Evolutionary conservation across 2,329 filamentous ascomycete genomes (phyloP).

Genomic region (Fusarium tjaetaba): DNA sequence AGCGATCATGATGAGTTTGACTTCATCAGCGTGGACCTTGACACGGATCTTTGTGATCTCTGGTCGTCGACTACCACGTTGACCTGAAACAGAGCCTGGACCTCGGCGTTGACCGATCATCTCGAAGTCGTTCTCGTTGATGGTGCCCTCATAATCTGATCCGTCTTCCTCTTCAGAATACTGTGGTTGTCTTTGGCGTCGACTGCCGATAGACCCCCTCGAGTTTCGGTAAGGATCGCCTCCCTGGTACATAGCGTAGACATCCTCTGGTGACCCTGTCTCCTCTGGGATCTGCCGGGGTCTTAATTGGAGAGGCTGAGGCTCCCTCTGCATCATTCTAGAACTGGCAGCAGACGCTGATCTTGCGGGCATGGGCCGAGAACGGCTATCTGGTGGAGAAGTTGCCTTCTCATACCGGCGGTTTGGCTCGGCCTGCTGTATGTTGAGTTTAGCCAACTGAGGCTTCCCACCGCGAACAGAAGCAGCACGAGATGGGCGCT

Average conservation of each 20-base stretch:
- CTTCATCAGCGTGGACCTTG: slow-evolving; percentile 92
- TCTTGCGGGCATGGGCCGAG: slow-evolving; percentile 49
- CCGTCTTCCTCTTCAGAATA: slow-evolving; percentile 86
- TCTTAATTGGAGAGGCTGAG: slow-evolving; percentile 43
- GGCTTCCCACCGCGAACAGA: slow-evolving; percentile 72
- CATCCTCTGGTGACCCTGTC: slow-evolving; percentile 71
- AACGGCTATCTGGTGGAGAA: slow-evolving; percentile 54
- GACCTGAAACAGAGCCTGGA: slow-evolving; percentile 58
- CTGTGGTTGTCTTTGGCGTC: slow-evolving; percentile 59
- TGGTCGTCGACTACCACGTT: slow-evolving; percentile 67
- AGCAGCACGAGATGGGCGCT: slow-evolving; percentile 70
- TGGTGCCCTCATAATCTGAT: slow-evolving; percentile 72
- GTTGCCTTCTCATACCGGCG: slow-evolving; percentile 66
- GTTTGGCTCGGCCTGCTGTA: slow-evolving; percentile 61
- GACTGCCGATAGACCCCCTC: slow-evolving; percentile 46
- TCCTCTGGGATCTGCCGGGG: slow-evolving; percentile 57
- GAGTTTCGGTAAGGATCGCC: slow-evolving; percentile 51
- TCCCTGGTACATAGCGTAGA: slow-evolving; percentile 71
- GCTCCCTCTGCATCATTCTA: slow-evolving; percentile 55
- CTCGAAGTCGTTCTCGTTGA: slow-evolving; percentile 83
- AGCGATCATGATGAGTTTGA: slow-evolving; percentile 89
- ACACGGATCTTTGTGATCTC: slow-evolving; percentile 84
- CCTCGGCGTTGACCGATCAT: slow-evolving; percentile 69
- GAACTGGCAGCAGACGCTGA: slow-evolving; percentile 59
- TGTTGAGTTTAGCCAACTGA: slow-evolving; percentile 70